Evolutionary conservation across 768 basidiomycete genomes (phyloP).

Genomic region (Mycena vulgaris): DNA sequence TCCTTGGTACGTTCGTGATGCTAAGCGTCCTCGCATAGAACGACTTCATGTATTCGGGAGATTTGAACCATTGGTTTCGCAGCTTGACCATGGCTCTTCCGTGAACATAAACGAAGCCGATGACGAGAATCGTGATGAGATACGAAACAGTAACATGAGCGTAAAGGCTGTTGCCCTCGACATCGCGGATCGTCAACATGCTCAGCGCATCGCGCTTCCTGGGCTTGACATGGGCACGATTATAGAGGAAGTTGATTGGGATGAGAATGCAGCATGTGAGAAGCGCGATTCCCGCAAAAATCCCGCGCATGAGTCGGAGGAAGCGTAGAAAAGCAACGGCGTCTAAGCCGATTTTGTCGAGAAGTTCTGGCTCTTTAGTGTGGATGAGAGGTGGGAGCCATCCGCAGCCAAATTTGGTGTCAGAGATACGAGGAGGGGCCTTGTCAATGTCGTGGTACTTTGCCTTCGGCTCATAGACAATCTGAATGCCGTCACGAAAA

Average conservation of each 20-base stretch:
- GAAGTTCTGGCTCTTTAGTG: constrained; percentile 89
- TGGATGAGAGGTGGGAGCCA: constrained; percentile 92
- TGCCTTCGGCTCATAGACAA: constrained; percentile 94
- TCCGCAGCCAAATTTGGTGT: constrained; percentile 86
- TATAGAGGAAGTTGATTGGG: constrained; percentile 64
- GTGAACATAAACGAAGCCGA: constrained; percentile 72
- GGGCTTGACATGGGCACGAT: constrained; percentile 59
- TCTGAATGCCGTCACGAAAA: constrained; percentile 57
- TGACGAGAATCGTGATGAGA: constrained; percentile 70
- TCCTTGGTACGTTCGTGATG: constrained; percentile 77
- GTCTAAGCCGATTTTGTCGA: constrained; percentile 92
- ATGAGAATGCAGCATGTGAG: constrained; percentile 77
- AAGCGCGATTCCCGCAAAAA: constrained; percentile 76
- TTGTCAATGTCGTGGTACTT: constrained; percentile 90
- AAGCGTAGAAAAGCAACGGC: constrained; percentile 95
- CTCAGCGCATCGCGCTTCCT: constrained; percentile 65
- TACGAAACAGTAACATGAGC: constrained; percentile 82
- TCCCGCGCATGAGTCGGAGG: constrained; percentile 84
- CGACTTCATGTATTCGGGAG: constrained; percentile 78
- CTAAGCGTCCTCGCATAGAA: constrained; percentile 89
- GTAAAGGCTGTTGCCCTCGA: constrained; percentile 73
- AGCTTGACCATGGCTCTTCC: constrained; percentile 79
- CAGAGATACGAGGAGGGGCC: constrained; percentile 84
- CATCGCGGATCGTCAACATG: constrained; percentile 81
- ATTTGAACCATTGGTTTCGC: constrained; percentile 81